Evolutionary conservation across 139 green algal genomes (phyloP).

Genomic region (Pseudopediastrum boryanum): DNA sequence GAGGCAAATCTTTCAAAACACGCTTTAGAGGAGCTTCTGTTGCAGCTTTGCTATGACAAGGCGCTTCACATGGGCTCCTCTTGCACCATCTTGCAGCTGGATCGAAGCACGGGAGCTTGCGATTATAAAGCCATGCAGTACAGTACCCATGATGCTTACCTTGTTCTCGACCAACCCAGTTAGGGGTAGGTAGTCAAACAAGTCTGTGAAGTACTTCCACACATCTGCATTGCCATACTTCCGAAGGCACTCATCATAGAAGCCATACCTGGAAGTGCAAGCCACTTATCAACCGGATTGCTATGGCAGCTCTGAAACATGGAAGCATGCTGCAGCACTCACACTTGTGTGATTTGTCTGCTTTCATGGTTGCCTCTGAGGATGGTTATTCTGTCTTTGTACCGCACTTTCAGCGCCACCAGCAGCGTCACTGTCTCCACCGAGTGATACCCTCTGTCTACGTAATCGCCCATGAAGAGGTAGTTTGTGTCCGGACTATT

Average conservation of each 20-base stretch:
- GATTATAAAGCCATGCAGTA: no score
- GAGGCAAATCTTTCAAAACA: no score
- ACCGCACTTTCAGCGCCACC: constrained; percentile 92
- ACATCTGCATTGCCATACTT: constrained; percentile 99
- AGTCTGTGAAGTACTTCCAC: constrained; percentile 98
- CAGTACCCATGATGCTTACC: no score
- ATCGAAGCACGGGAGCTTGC: no score
- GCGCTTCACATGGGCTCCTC: no score
- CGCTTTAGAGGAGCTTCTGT: no score
- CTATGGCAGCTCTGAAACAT: background rate
- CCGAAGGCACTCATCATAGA: constrained; percentile 99
- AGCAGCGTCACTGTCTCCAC: constrained; percentile 95
- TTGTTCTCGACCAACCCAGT: constrained; percentile 95
- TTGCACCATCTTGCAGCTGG: no score
- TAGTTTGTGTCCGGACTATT: constrained; percentile 98
- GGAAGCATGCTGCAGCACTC: constrained; percentile 43
- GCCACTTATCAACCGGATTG: background rate
- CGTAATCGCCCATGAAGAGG: constrained; percentile 99
- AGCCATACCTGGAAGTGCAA: constrained; percentile 80
- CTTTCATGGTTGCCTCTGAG: constrained; percentile 98
- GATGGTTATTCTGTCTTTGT: constrained; percentile 96
- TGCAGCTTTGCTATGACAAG: no score
- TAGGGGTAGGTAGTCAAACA: constrained; percentile 99
- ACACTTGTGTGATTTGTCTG: constrained; percentile 98
- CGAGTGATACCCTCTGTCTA: constrained; percentile 97